Evolutionary conservation across 176 grass and related monocot species (phyloP).

Genomic region (Oryza coarctata): DNA sequence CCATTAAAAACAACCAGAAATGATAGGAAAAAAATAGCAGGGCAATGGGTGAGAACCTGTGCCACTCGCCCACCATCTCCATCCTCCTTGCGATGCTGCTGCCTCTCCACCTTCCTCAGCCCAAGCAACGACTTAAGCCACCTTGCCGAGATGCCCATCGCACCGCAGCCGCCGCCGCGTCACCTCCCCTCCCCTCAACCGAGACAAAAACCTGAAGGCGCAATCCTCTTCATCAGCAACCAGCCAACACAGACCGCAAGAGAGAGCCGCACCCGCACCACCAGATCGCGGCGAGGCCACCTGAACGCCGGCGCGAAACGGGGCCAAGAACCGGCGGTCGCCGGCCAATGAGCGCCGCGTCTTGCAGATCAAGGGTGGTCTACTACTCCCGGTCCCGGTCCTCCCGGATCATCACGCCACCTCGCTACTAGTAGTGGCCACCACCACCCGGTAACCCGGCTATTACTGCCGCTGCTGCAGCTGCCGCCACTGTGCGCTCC

Average conservation of each 20-base stretch:
- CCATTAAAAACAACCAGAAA: background rate
- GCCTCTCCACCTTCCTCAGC: constrained; percentile 63
- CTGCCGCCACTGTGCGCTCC: constrained; percentile 27
- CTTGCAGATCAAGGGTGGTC: background rate
- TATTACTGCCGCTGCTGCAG: constrained; percentile 41
- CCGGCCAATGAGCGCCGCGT: constrained; percentile 10
- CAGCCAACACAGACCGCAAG: background rate
- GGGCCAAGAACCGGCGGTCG: background rate
- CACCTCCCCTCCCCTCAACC: background rate
- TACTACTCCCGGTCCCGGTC: background rate
- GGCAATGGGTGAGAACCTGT: constrained; percentile 5
- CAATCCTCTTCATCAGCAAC: constrained; percentile 16
- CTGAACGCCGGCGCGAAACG: constrained; percentile 5
- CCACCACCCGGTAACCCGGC: constrained; percentile 9
- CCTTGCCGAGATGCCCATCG: constrained; percentile 72
- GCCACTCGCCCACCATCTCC: constrained; percentile 37
- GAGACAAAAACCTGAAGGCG: background rate
- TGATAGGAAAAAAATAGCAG: background rate
- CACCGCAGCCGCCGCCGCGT: constrained; percentile 1
- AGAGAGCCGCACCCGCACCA: background rate
- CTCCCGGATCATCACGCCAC: background rate
- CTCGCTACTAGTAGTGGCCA: background rate
- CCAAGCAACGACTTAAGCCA: constrained; percentile 86
- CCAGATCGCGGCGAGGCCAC: constrained; percentile 34
- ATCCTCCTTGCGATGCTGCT: constrained; percentile 42